Evolutionary conservation across 805 yeast species (phyloP).

Genomic region (Pichia exigua): DNA sequence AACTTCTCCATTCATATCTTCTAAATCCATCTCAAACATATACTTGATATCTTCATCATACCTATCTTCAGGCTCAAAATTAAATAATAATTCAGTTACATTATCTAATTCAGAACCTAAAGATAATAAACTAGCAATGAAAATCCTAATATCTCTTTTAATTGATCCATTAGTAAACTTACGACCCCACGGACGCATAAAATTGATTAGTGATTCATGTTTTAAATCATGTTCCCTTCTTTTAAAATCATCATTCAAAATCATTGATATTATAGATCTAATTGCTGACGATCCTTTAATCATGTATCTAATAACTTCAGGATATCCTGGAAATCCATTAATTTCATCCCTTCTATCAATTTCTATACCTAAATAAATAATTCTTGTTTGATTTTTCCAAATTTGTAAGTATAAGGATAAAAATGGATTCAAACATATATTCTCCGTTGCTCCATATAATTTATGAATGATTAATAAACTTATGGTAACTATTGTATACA

Average conservation of each 20-base stretch:
- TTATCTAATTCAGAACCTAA: conserved; percentile 40
- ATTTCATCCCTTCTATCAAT: conserved; percentile 46
- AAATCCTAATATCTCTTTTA: conserved; percentile 48
- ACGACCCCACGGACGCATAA: conserved; percentile 62
- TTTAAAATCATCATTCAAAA: conserved; percentile 43
- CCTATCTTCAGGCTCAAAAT: conserved; percentile 52
- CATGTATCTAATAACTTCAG: conserved; percentile 39
- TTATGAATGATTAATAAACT: conserved; percentile 38
- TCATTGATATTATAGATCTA: conserved; percentile 52
- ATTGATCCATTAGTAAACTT: conserved; percentile 53
- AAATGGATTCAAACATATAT: conserved; percentile 52
- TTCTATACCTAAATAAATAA: conserved; percentile 53
- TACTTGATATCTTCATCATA: conserved; percentile 53
- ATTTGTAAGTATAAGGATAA: conserved; percentile 45
- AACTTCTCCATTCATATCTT: conserved; percentile 17
- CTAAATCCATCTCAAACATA: conserved; percentile 29
- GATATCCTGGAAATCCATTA: conserved; percentile 32
- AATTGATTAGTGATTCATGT: conserved; percentile 51
- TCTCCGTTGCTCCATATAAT: conserved; percentile 26
- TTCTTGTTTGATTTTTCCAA: conserved; percentile 62
- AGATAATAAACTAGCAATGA: conserved; percentile 47
- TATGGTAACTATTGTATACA: conserved; percentile 39
- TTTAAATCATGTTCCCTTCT: conserved; percentile 45
- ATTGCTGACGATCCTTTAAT: conserved; percentile 60
- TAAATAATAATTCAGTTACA: conserved; percentile 46